Evolutionary conservation across 257 asterid genomes (phyloP).

Genomic region (Penstemon barbatus): DNA sequence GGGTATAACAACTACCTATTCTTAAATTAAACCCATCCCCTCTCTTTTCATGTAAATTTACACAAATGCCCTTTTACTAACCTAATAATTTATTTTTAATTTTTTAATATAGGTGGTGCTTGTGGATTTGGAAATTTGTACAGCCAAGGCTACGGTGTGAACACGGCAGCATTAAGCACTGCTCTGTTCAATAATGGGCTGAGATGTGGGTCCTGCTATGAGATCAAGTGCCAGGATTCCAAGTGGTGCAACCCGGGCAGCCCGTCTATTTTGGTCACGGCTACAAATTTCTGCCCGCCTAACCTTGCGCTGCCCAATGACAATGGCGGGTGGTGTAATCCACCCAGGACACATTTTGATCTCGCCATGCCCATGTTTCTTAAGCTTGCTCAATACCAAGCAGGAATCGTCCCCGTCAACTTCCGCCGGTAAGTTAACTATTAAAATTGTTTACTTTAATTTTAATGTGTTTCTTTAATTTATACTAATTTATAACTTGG

Average conservation of each 20-base stretch:
- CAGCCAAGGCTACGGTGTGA: conserved; percentile 51
- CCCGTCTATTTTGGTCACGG: conserved; percentile 43
- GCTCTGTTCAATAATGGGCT: conserved; percentile 51
- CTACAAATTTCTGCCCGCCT: conserved; percentile 55
- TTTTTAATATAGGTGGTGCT: conserved; percentile 41
- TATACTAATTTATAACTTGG: too few species aligned
- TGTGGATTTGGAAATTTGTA: conserved; percentile 53
- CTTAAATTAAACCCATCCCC: not conserved
- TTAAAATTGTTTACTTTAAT: not conserved
- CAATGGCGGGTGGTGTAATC: conserved; percentile 56
- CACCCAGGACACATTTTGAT: conserved; percentile 48
- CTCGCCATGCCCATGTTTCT: conserved; percentile 59
- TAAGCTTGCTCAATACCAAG: conserved; percentile 43
- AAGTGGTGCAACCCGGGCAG: conserved; percentile 50
- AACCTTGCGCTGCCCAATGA: conserved; percentile 45
- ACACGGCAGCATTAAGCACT: conserved; percentile 54
- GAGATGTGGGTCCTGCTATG: conserved; percentile 53
- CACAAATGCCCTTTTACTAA: not conserved
- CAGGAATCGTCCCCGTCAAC: conserved; percentile 53
- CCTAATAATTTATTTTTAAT: not conserved
- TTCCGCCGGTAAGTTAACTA: conserved; percentile 41
- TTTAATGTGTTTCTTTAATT: too few species aligned
- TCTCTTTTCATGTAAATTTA: not conserved
- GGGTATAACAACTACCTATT: conserved; percentile 40
- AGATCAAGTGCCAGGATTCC: conserved; percentile 46